Base-by-base conservation (phyloP, 805 yeast genomes). In the Kuraishia cidri region DNA sequence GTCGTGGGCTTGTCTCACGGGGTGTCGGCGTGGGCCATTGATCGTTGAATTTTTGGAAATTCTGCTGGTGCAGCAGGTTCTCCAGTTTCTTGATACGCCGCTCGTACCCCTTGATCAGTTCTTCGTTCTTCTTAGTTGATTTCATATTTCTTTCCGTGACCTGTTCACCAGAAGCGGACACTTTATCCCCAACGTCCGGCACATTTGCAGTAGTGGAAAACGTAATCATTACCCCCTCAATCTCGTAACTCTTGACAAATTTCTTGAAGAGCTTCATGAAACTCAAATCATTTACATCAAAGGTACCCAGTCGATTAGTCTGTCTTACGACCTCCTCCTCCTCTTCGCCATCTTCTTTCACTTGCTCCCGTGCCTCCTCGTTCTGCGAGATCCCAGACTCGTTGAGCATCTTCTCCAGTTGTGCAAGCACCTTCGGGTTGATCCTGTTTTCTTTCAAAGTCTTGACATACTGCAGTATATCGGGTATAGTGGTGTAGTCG, bases 21-120 rank as follows among this genome's bases (percentile, higher is more conserved):
- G 7, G 7, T 7, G 7, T 27, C 19, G 9, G 14, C 4, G 12
- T 17, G 21, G 8, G 11, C 59, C 60, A 56, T 31, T 47, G 48
- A n/a, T 48, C 50, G 21, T 64, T 64, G 24, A 75, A 60, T 32
- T 74, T 70, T 29, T 68, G 67, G 46, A 68, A 75, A 41, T 73
- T 84, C 34, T 75, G 80, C 40, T 82, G 85, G 48, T 86, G 92
- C 11, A 87, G 56, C 24, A 86, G 54, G 34, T 73, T 79, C 44
- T 87, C 96, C 33, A 90, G 64, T 43, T 81, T 81, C 39, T 72
- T 74, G 26, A 90, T 83, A 33, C 95, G 61, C 8, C 72, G 54
- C 49, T 79, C 79, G 41, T 86, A 79, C 0, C 83, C 84, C 40
- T 66, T 66, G 8, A 80, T 58, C 9, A 69, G 46, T 27, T 66